These are phyloP conservation scores for Boletus reticulatus DNA, from an alignment of 768 basidiomycete species.

Conservation along the genomic window DNA sequence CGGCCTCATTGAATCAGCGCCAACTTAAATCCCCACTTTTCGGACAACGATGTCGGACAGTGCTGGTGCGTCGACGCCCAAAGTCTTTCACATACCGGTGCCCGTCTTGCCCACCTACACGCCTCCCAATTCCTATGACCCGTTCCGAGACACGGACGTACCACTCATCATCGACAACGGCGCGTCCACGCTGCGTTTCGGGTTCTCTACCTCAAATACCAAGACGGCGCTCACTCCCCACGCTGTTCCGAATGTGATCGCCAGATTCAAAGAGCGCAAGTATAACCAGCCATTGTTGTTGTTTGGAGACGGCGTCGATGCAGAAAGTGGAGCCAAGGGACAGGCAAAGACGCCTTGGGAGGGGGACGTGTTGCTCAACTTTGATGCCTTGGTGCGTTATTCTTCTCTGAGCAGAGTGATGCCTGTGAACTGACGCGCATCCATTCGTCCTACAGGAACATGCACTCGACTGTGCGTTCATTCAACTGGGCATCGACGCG, in stretches of 20 bases:
- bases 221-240: constrained; percentile 40
- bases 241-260: constrained; percentile 65
- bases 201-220: constrained; percentile 60
- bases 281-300: constrained; percentile 79
- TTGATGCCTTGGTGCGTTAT: constrained; percentile 77
- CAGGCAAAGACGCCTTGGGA: constrained; percentile 88
- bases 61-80: constrained; percentile 7
- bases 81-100: constrained; percentile 18
- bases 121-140: constrained; percentile 46
- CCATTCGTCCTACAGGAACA: constrained; percentile 68
- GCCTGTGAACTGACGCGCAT: neutral
- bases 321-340: constrained; percentile 78
- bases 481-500: constrained; percentile 80
- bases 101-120: constrained; percentile 34
- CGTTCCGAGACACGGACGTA: constrained; percentile 46
- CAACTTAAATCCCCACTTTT: too few species aligned
- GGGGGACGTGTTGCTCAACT: constrained; percentile 88
- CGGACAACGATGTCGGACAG: constrained; percentile 14
- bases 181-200: constrained; percentile 77
- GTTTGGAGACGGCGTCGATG: constrained; percentile 85
- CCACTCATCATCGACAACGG: constrained; percentile 92
- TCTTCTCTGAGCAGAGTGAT: neutral
- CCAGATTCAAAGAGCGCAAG: constrained; percentile 89
- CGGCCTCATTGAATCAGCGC: too few species aligned
- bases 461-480: constrained; percentile 88